Base-by-base conservation (phyloP, 176 grass and related monocot genomes). In the Oryza rufipogon region DNA sequence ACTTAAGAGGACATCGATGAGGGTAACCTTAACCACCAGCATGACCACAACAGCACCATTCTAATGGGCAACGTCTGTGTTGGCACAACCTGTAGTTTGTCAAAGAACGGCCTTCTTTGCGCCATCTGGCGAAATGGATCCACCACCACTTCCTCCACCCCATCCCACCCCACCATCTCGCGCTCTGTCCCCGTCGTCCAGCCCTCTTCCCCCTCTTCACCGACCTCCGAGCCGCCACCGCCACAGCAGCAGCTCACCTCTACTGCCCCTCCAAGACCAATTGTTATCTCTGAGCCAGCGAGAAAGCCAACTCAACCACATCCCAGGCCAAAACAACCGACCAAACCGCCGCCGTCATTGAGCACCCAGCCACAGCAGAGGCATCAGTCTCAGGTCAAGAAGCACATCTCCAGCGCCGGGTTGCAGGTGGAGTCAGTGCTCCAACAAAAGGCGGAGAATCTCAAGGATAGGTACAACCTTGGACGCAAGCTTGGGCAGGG, bases 381-480 rank as follows among this genome's bases (percentile, higher is more conserved):
- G 61, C 75, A 88, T 58, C 86, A 73, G 54, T 88, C 80, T 3
- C 36, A 6, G 15, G 44, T 58, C 33, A 86, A 86, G 49, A 82
- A 82, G 72, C 54, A 83, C 68, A 42, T 90, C 69, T 90, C 88
- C 20, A 90, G 89, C 68, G 84, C 80, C 0, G 84, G 89, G 1
- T 75, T 90, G 30, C 89, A 87, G 70, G 89, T 41, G 38, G 38
- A 41, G 38, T 41, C 89, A 17, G 84, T 90, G 79, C 84, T 83
- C 39, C 89, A 61, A 11, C 84, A 69, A 11, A 90, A 90, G 70
- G 83, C 84, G n/a, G 89, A 87, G 4, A 87, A 84, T 49, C 75
- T 90, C 47, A 90, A 87, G 75, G 89, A 87, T 30, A 87, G 44
- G 69, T 90, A 90, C 69, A 90, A 84, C 80, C 84, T 90, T 0